A percentile compares a stretch with the other conserved stretches of the same genome.
phyloP scores from a whole-genome alignment of 805 yeast species.

The Pichia manshurica region DNA sequence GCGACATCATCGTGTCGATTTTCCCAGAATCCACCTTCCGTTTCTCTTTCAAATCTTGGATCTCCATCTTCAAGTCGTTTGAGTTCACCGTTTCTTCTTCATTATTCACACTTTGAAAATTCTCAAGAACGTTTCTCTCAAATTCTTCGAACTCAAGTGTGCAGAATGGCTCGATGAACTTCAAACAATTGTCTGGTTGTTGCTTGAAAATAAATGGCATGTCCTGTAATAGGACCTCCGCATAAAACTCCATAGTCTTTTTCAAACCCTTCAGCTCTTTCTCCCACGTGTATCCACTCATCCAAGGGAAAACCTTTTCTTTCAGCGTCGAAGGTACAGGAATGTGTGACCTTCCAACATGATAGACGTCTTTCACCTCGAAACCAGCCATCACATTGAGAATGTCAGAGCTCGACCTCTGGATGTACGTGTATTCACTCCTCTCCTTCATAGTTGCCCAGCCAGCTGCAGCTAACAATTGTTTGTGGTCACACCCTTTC shows the following conservation, averaged over 20 bases:
- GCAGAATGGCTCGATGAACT: neutral
- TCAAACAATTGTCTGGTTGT: neutral
- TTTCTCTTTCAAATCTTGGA: neutral
- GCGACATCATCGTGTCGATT: neutral
- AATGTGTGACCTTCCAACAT: neutral
- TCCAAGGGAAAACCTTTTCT: neutral
- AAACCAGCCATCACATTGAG: neutral
- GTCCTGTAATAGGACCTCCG: neutral
- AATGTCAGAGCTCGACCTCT: neutral
- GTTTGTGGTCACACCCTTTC: neutral
- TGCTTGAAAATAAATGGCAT: neutral
- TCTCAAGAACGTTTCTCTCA: neutral
- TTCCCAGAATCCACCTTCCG: neutral
- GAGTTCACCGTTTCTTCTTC: neutral
- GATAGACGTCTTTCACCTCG: neutral
- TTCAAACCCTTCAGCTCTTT: neutral
- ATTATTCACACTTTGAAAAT: neutral
- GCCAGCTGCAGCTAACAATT: neutral
- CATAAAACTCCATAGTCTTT: neutral
- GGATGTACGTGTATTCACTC: neutral
- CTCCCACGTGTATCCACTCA: neutral
- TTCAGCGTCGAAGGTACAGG: neutral
- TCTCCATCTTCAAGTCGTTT: no score
- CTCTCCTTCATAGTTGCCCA: neutral
- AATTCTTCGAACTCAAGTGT: neutral